A percentile compares a stretch with the other conserved stretches of the same genome.
Evolutionary conservation across 768 basidiomycete genomes (phyloP).

Genomic region (Termitomyces sp.): DNA sequence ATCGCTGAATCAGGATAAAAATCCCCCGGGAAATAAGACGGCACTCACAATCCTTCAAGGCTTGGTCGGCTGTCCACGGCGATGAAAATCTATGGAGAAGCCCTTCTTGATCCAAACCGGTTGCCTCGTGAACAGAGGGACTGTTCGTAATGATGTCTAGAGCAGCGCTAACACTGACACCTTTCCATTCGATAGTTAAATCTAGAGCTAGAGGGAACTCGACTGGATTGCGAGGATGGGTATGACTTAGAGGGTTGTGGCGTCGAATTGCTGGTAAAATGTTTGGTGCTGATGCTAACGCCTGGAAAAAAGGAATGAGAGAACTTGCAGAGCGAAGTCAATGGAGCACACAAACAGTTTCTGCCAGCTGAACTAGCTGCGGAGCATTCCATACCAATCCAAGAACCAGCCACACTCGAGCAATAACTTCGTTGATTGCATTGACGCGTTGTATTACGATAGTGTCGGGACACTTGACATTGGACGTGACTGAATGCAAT

Average conservation of each 20-base stretch:
- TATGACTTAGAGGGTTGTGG: constrained; percentile 34
- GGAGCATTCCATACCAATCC: constrained; percentile 66
- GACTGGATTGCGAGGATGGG: constrained; percentile 37
- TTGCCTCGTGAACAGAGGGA: constrained; percentile 52
- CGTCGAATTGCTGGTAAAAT: constrained; percentile 29
- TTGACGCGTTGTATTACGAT: constrained; percentile 37
- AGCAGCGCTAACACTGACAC: constrained; percentile 49
- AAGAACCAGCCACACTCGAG: constrained; percentile 61
- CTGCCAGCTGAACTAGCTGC: constrained; percentile 47
- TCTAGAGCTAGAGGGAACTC: constrained; percentile 30
- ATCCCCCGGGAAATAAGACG: neutral
- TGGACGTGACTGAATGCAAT: constrained; percentile 51
- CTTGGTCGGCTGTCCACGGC: constrained; percentile 71
- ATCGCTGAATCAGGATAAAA: neutral
- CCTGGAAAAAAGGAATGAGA: constrained; percentile 27
- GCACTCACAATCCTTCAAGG: constrained; percentile 69
- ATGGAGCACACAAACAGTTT: constrained; percentile 40
- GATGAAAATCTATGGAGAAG: constrained; percentile 49
- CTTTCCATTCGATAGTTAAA: constrained; percentile 26
- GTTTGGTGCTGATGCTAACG: constrained; percentile 33
- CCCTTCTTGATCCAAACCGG: constrained; percentile 53
- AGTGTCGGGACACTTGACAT: constrained; percentile 32
- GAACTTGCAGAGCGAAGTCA: constrained; percentile 3
- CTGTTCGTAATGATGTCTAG: constrained; percentile 52
- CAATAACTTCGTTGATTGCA: constrained; percentile 58